A percentile compares a stretch with the other conserved stretches of the same genome.
Conservation (phyloP, 129 eudicot genomes). For the Flaveria linearis region DNA sequence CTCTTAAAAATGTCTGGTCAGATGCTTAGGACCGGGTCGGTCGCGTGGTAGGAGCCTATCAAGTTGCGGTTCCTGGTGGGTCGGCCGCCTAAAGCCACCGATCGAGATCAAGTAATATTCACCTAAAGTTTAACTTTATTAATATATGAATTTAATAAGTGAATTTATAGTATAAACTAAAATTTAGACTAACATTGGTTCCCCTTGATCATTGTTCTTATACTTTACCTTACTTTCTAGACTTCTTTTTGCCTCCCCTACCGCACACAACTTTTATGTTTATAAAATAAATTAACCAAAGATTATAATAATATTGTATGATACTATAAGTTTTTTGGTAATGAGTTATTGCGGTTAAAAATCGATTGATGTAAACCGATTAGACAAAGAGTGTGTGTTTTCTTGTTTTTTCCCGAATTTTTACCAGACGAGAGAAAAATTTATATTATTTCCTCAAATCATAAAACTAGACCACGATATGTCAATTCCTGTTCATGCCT, state of each 20-base stretch:
- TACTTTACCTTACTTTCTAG: conserved; percentile 8
- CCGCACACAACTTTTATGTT: conserved; percentile 4
- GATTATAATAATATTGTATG: background rate
- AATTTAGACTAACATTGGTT: background rate
- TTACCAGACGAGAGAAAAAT: background rate
- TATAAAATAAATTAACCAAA: background rate
- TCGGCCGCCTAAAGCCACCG: too few species aligned
- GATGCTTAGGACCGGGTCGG: too few species aligned
- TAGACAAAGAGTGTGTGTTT: background rate
- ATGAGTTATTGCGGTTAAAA: background rate
- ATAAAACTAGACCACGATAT: background rate
- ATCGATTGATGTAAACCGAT: background rate
- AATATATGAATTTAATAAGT: too few species aligned
- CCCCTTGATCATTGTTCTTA: background rate
- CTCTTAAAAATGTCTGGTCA: too few species aligned
- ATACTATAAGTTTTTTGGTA: background rate
- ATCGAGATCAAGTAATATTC: too few species aligned
- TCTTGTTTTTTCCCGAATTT: background rate
- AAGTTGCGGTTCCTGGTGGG: too few species aligned
- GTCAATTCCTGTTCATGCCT: background rate
- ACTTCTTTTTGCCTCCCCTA: conserved; percentile 15
- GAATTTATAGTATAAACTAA: background rate
- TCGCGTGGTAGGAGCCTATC: too few species aligned
- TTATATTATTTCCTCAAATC: background rate
- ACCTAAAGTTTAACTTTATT: too few species aligned